Conservation (phyloP, 495 filamentous ascomycete genomes). For the Aspergillus baeticus region DNA sequence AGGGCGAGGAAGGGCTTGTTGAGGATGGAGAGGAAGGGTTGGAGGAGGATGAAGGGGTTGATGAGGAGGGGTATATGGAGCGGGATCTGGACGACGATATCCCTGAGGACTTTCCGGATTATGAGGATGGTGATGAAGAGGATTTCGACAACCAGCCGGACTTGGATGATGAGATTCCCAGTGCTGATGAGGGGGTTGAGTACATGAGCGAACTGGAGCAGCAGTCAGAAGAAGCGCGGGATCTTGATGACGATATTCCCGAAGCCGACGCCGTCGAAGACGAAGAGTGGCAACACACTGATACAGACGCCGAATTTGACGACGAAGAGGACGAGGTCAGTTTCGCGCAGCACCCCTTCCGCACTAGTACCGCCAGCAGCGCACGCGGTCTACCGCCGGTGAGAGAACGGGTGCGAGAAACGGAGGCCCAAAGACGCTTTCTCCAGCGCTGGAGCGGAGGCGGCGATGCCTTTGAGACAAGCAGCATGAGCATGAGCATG, state of each 20-base stretch:
- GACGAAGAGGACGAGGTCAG: conserved; percentile 38
- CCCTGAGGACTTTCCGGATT: conserved; percentile 47
- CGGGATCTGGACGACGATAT: conserved; percentile 53
- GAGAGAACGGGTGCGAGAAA: conserved; percentile 32
- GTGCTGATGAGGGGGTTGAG: conserved; percentile 28
- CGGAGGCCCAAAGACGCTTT: conserved; percentile 45
- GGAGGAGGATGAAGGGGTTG: conserved; percentile 35
- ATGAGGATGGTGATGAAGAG: conserved; percentile 41
- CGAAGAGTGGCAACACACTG: conserved; percentile 68
- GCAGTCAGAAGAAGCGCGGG: conserved; percentile 26
- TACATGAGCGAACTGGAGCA: conserved; percentile 26
- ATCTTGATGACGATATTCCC: conserved; percentile 46
- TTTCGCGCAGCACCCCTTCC: conserved; percentile 28
- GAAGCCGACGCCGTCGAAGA: conserved; percentile 29
- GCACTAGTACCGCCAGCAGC: conserved; percentile 41
- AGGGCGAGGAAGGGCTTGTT: conserved; percentile 16
- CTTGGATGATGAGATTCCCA: conserved; percentile 44
- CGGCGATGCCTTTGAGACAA: conserved; percentile 42
- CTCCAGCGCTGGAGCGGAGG: conserved; percentile 48
- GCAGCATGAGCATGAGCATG: conserved; percentile 26
- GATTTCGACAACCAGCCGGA: conserved; percentile 44
- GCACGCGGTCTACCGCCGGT: conserved; percentile 31
- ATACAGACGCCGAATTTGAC: conserved; percentile 72
- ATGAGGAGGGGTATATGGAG: conserved; percentile 45
- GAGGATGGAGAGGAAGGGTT: conserved; percentile 32